Evolutionary conservation across 768 basidiomycete species (phyloP), one percentile per base, ranked within the genome.

Genomic region (Auriculariales sp.): DNA sequence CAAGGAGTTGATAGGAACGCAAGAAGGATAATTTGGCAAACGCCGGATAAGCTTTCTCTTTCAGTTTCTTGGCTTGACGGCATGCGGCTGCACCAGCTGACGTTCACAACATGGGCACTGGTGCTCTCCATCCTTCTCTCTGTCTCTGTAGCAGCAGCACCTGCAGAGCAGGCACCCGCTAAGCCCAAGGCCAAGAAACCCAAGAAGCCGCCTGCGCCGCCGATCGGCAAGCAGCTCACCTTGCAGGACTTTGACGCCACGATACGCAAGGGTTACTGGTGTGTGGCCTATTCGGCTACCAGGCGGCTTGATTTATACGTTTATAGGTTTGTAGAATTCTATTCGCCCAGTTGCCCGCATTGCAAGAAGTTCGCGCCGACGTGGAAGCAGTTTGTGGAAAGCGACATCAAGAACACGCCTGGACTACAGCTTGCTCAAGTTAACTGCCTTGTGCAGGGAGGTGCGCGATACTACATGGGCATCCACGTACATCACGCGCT

Each of bases 301-400:
- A n/a, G 30, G n/a, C 25, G 7, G n/a, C 25, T 28, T 36, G 22
- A 14, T 50, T 17, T 28, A 46, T 25, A 19, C 14, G 12, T 51
- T 24, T 24, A 36, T 49, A 69, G 79, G 79, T 79, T 93, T 52
- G 68, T 94, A 46, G 90, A 94, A 57, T 83, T 86, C 62, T 95
- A 78, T 61, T 91, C 87, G 1, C 92, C 92, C 0, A 82, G 80
- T 58, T 95, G 92, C 57, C 60, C 63, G 3, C 91, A 94, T 59
- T 95, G 91, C 63, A 70, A 72, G 28, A 61, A 66, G 0, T 94
- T 95, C 56, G 79, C 78, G 9, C 83, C 91, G 0, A 89, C 81
- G 25, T 95, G 92, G 90, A 69, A 78, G 35, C 64, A 78, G 45
- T 68, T 94, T 5, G 64, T 62, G 0, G 57, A 59, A 63, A 67